phyloP scores from a whole-genome alignment of 192 early-diverging fungal genomes.

The Coemansia sp. region DNA sequence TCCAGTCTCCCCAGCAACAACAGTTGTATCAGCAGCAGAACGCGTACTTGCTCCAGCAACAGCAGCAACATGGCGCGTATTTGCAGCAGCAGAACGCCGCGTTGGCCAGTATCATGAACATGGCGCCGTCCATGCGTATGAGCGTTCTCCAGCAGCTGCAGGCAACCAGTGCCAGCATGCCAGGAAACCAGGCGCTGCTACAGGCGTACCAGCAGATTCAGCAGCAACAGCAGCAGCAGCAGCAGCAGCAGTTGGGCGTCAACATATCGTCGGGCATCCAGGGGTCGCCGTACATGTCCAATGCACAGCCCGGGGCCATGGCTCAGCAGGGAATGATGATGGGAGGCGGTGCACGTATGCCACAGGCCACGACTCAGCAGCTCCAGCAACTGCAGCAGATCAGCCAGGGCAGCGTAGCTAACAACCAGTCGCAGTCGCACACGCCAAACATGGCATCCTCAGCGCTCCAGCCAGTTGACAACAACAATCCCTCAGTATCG shows the following conservation, averaged over 20 bases:
- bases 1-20: slow-evolving; percentile 12
- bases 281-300: slow-evolving; percentile 13
- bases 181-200: slow-evolving; percentile 16
- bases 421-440: slow-evolving; percentile 6
- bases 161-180: not conserved
- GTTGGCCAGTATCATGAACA: slow-evolving; percentile 3
- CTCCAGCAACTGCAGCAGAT: slow-evolving; percentile 17
- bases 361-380: too few species aligned
- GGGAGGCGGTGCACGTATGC: too few species aligned
- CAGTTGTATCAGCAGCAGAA: slow-evolving; percentile 9
- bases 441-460: not conserved
- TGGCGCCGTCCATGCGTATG: slow-evolving; percentile 18
- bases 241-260: slow-evolving; percentile 12
- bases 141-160: slow-evolving; percentile 38
- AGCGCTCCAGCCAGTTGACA: not conserved
- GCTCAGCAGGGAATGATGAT: slow-evolving; percentile 1
- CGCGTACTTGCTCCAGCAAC: slow-evolving; percentile 10
- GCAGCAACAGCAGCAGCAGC: slow-evolving; percentile 10
- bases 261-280: slow-evolving; percentile 7
- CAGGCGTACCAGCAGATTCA: slow-evolving; percentile 24
- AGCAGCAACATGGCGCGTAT: slow-evolving; percentile 2
- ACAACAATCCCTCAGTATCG: too few species aligned
- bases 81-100: slow-evolving; percentile 15
- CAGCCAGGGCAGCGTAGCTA: not conserved
- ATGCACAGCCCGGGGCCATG: not conserved